Evolutionary conservation across 2,329 filamentous ascomycete genomes (phyloP).

Genomic region (Didymella pomorum): DNA sequence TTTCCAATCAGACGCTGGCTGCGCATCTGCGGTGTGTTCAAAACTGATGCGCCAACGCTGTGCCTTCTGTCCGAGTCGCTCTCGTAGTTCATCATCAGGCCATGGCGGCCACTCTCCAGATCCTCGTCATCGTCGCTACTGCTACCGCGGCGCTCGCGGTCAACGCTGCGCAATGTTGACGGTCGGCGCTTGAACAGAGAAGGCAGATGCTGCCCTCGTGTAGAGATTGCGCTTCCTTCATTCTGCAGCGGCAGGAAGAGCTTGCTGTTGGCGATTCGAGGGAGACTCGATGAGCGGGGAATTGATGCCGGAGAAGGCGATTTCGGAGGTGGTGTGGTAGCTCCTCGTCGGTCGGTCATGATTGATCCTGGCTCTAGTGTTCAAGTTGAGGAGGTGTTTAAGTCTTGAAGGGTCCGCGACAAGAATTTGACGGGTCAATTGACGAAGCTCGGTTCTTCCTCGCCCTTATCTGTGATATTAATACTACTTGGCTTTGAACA

Average conservation of each 20-base stretch:
- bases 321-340: slow-evolving; percentile 27
- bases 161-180: slow-evolving; percentile 40
- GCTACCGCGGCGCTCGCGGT: slow-evolving; percentile 41
- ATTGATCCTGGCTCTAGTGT: neutral
- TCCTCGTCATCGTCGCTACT: slow-evolving; percentile 45
- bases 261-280: slow-evolving; percentile 48
- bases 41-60: slow-evolving; percentile 53
- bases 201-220: slow-evolving; percentile 56
- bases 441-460: slow-evolving; percentile 6
- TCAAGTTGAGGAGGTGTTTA: neutral
- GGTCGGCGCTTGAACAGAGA: slow-evolving; percentile 43
- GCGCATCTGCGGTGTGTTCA: slow-evolving; percentile 72
- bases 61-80: slow-evolving; percentile 49
- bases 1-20: slow-evolving; percentile 89
- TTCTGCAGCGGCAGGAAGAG: slow-evolving; percentile 53
- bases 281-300: slow-evolving; percentile 36
- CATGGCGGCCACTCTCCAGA: slow-evolving; percentile 37
- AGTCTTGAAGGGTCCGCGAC: neutral
- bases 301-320: slow-evolving; percentile 28
- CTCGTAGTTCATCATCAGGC: slow-evolving; percentile 45
- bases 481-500: slow-evolving; percentile 5
- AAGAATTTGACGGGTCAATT: slow-evolving; percentile 1
- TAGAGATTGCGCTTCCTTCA: slow-evolving; percentile 50
- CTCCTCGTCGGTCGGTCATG: slow-evolving; percentile 30
- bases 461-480: slow-evolving; percentile 10